Conservation (phyloP, 2,329 filamentous ascomycete species). For the Pseudogymnoascus sp. region DNA sequence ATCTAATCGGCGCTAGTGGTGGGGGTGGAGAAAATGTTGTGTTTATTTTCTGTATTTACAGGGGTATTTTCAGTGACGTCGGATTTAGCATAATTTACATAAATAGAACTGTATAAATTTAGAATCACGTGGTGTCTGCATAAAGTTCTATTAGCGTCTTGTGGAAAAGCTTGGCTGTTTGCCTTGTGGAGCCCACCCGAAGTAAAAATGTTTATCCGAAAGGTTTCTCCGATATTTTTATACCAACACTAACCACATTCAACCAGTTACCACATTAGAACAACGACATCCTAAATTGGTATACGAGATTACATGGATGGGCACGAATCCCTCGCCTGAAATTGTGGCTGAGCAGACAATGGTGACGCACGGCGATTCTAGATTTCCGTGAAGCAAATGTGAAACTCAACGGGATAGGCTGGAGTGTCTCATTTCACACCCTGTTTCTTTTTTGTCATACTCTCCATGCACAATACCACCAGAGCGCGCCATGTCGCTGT, state of each 20-base stretch:
- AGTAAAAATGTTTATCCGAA: background rate
- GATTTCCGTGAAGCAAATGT: background rate
- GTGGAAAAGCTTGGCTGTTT: background rate
- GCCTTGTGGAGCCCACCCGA: background rate
- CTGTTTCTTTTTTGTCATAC: background rate
- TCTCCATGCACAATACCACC: too few species aligned
- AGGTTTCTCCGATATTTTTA: background rate
- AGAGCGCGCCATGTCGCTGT: background rate
- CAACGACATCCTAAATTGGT: background rate
- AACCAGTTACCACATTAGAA: background rate
- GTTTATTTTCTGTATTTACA: constrained; percentile 2
- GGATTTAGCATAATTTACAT: background rate
- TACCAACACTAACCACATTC: background rate
- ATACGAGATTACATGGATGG: background rate
- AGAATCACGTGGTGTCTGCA: background rate
- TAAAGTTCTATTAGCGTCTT: background rate
- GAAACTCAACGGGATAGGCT: background rate
- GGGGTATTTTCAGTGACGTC: background rate
- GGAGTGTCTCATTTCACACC: background rate
- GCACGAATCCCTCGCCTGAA: background rate
- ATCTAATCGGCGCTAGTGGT: constrained; percentile 1
- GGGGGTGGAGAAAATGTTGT: constrained; percentile 4
- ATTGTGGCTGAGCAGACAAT: background rate
- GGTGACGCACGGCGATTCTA: background rate
- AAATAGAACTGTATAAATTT: background rate